A percentile compares a stretch with the other conserved stretches of the same genome.
phyloP scores from a whole-genome alignment of 139 green algal species.

The Microglena sp. region DNA sequence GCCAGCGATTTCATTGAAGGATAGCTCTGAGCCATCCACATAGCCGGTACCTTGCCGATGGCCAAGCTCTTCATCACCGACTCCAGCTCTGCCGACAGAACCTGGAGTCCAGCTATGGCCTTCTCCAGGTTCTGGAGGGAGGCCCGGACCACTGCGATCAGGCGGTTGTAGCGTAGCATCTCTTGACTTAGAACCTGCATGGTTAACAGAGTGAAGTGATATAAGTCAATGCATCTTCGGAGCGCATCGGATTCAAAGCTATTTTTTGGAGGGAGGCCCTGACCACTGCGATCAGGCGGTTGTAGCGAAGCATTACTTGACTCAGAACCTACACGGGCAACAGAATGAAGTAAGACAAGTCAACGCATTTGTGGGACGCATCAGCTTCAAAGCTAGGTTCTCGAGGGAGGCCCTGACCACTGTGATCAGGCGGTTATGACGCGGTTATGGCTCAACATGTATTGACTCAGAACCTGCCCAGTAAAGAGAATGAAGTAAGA shows the following conservation, averaged over 20 bases:
- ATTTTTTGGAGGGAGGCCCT: conserved; percentile 36
- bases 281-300: conserved; percentile 46
- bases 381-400: too few relatives aligned
- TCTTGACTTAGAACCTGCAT: conserved; percentile 47
- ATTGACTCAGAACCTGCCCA: conserved; percentile 37
- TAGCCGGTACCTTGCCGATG: conserved; percentile 45
- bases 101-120: conserved; percentile 50
- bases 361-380: too few relatives aligned
- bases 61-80: conserved; percentile 22
- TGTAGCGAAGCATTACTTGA: conserved; percentile 59
- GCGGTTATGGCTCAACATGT: conserved; percentile 55
- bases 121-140: conserved; percentile 42
- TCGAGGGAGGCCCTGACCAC: conserved; percentile 40
- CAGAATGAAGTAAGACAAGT: too few relatives aligned
- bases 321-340: conserved; percentile 34
- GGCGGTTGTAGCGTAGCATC: conserved; percentile 51
- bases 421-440: conserved; percentile 53
- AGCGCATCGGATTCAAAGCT: too few relatives aligned
- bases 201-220: neutral
- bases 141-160: conserved; percentile 40
- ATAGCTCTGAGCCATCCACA: conserved; percentile 41
- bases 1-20: conserved; percentile 17
- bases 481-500: too few relatives aligned
- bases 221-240: too few relatives aligned
- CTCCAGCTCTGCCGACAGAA: conserved; percentile 62